These are phyloP conservation scores for Eruca vesicaria DNA, from an alignment of 441 rosid genomes.

Conservation along the genomic window DNA sequence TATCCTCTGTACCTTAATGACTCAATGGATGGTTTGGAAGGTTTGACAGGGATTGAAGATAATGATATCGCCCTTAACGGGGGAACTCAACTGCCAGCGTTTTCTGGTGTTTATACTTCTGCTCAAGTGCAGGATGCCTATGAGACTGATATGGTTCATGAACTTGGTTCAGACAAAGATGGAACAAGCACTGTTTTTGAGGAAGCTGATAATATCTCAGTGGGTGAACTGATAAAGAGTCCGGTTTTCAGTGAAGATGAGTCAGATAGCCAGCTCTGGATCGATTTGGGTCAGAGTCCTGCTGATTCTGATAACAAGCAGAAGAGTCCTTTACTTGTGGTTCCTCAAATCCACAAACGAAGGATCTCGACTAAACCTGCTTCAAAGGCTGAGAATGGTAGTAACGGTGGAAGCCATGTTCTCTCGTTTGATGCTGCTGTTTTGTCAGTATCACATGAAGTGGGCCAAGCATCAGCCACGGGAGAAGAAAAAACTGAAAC, in stretches of 20 bases:
- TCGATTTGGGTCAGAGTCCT: slow-evolving; percentile 92
- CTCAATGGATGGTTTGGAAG: slow-evolving; percentile 64
- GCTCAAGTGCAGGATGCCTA: slow-evolving; percentile 69
- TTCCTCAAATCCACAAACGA: slow-evolving; percentile 43
- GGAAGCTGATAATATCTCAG: slow-evolving; percentile 73
- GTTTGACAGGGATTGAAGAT: slow-evolving; percentile 44
- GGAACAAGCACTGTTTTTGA: slow-evolving; percentile 66
- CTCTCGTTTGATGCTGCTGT: slow-evolving; percentile 72
- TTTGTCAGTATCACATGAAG: slow-evolving; percentile 54
- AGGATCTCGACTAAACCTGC: slow-evolving; percentile 44
- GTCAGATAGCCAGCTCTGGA: slow-evolving; percentile 89
- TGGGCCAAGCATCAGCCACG: slow-evolving; percentile 35
- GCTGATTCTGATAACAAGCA: slow-evolving; percentile 50
- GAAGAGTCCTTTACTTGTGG: slow-evolving; percentile 42
- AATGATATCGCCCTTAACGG: slow-evolving; percentile 35
- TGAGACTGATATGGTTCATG: slow-evolving; percentile 64
- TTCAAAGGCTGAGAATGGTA: slow-evolving; percentile 34
- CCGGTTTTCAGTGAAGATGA: slow-evolving; percentile 95
- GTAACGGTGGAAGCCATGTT: slow-evolving; percentile 41
- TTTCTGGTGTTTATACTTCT: slow-evolving; percentile 66
- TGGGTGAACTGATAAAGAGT: slow-evolving; percentile 95
- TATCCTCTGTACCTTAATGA: slow-evolving; percentile 63
- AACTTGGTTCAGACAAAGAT: slow-evolving; percentile 58
- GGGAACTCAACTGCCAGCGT: slow-evolving; percentile 58
- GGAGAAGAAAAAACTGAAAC: slow-evolving; percentile 34